These are phyloP conservation scores for Mycena latifolia DNA, from an alignment of 768 basidiomycete genomes.

Conservation along the genomic window DNA sequence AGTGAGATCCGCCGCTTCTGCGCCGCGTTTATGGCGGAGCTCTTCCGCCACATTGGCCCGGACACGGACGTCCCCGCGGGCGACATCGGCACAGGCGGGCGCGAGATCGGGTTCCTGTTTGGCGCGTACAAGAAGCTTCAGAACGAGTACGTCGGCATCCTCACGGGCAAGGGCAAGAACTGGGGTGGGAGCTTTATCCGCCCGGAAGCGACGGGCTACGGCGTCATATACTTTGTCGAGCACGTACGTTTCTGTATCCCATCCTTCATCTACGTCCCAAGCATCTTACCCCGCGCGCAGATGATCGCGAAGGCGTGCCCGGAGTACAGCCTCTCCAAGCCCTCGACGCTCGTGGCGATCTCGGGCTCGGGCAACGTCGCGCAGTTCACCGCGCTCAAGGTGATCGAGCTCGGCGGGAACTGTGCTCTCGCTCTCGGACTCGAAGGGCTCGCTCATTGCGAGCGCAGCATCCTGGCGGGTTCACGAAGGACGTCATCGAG, in stretches of 20 bases:
- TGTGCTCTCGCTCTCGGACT: conserved; percentile 81
- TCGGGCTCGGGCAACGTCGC: conserved; percentile 83
- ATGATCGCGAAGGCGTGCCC: conserved; percentile 71
- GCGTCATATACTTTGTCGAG: conserved; percentile 82
- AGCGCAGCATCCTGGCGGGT: conserved; percentile 63
- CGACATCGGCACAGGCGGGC: conserved; percentile 80
- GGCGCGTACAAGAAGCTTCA: conserved; percentile 82
- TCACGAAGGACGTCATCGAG: conserved; percentile 67
- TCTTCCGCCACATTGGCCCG: conserved; percentile 77
- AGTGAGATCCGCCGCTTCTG: conserved; percentile 81
- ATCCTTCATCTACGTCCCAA: conserved; percentile 5
- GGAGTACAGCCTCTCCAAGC: conserved; percentile 62
- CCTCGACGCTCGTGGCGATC: conserved; percentile 64
- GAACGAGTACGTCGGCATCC: conserved; percentile 78
- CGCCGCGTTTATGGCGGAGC: conserved; percentile 79
- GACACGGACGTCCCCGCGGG: conserved; percentile 85
- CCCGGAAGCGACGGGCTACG: conserved; percentile 81
- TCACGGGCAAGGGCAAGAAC: conserved; percentile 77
- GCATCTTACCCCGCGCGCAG: conserved; percentile 40
- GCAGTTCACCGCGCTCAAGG: conserved; percentile 81
- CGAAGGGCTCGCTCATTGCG: conserved; percentile 74
- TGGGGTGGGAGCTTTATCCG: conserved; percentile 83
- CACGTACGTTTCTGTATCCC: conserved; percentile 61
- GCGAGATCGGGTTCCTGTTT: conserved; percentile 83
- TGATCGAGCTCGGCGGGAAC: conserved; percentile 81